phyloP scores from a whole-genome alignment of 129 eudicot species.

The Oenanthe sinensis region DNA sequence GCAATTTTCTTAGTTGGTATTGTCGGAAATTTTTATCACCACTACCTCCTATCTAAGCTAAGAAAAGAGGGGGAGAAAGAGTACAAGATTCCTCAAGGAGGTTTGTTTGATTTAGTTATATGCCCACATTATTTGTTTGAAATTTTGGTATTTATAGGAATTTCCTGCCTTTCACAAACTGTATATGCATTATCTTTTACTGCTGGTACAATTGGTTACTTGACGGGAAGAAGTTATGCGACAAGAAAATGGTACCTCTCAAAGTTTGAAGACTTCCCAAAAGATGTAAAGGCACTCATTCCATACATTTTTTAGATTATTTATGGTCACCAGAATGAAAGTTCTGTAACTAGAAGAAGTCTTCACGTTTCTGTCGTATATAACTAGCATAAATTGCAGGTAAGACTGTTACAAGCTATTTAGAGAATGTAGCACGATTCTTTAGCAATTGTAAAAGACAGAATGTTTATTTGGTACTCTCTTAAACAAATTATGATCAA shows the following conservation, averaged over 20 bases:
- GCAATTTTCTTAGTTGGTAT: neutral
- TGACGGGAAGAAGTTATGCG: slow-evolving; percentile 49
- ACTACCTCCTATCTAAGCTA: slow-evolving; percentile 40
- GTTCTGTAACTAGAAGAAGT: neutral
- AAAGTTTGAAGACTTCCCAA: slow-evolving; percentile 13
- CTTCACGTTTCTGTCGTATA: too few relatives aligned
- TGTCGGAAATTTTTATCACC: slow-evolving; percentile 47
- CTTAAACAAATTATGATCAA: neutral
- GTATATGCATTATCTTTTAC: neutral
- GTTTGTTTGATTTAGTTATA: slow-evolving; percentile 46
- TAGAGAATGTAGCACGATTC: neutral
- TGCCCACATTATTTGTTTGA: slow-evolving; percentile 74
- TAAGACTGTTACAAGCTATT: too few relatives aligned
- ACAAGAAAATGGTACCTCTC: slow-evolving; percentile 10
- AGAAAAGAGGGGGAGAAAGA: slow-evolving; percentile 36
- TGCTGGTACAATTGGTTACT: slow-evolving; percentile 16
- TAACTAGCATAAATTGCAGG: too few relatives aligned
- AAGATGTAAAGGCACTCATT: slow-evolving; percentile 15
- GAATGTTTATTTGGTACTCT: neutral
- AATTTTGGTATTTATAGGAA: neutral
- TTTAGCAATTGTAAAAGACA: neutral
- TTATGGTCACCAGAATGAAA: neutral
- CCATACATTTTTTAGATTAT: neutral
- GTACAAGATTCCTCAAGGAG: slow-evolving; percentile 64
- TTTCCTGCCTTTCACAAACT: slow-evolving; percentile 1